Evolutionary conservation across 1,284 basidiomycete genomes (phyloP).

Genomic region (Puccinia polysora): DNA sequence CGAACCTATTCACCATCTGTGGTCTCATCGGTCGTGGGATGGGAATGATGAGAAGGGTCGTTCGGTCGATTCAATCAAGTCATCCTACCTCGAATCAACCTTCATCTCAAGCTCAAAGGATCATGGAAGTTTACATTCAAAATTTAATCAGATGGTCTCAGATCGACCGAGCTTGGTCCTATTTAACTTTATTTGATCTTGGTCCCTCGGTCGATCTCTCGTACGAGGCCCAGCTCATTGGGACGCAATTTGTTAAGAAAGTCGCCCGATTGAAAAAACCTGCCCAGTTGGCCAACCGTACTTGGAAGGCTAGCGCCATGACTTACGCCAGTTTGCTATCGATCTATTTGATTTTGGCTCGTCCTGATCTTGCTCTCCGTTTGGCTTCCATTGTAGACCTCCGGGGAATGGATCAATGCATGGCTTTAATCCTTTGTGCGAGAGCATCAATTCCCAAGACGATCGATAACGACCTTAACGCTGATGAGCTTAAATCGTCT

Average conservation of each 20-base stretch:
- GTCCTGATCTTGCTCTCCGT: conserved; percentile 1
- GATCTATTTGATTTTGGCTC: conserved; percentile 14
- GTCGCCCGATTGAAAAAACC: neutral
- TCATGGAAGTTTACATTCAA: conserved; percentile 19
- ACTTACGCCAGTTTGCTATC: neutral
- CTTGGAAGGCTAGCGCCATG: neutral
- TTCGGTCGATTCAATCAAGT: neutral
- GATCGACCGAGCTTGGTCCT: conserved; percentile 9
- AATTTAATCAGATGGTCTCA: conserved; percentile 16
- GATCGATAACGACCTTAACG: neutral
- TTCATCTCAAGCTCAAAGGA: neutral
- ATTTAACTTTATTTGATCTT: neutral
- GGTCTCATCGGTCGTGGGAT: conserved; percentile 9
- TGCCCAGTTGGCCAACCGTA: neutral
- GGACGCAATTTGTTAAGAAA: neutral
- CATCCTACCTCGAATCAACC: neutral
- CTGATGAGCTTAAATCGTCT: neutral
- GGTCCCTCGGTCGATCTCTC: neutral
- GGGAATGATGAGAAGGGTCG: conserved; percentile 23
- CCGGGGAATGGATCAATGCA: neutral
- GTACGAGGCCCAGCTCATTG: neutral
- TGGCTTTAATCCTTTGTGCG: conserved; percentile 9
- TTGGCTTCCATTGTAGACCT: neutral
- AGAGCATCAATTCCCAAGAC: neutral
- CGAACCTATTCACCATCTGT: conserved; percentile 1